Conservation (phyloP, 495 filamentous ascomycete species). For the Glonium stellatum region DNA sequence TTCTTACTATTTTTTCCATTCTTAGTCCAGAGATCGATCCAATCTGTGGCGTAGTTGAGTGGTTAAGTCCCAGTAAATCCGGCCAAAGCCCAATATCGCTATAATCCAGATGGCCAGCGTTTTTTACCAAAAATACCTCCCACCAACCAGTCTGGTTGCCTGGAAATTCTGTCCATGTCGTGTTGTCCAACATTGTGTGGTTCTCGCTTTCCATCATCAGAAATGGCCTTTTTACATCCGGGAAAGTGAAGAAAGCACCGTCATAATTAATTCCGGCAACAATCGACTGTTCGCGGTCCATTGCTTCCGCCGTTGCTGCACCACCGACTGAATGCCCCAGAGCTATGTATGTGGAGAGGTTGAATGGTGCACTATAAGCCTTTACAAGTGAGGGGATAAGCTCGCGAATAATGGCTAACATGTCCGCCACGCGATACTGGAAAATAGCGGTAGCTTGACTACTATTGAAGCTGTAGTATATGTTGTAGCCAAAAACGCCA, state of each 20-base stretch:
- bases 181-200: constrained; percentile 7
- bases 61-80: constrained; percentile 11
- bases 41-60: neutral
- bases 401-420: constrained; percentile 8
- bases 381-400: constrained; percentile 13
- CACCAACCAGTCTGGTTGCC: constrained; percentile 19
- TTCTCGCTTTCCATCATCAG: constrained; percentile 9
- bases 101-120: constrained; percentile 13
- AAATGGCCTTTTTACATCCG: constrained; percentile 17
- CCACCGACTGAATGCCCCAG: constrained; percentile 21
- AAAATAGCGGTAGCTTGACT: too few relatives aligned
- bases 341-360: constrained; percentile 7
- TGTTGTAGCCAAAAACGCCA: too few relatives aligned
- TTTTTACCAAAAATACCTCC: constrained; percentile 13
- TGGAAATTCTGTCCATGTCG: constrained; percentile 12
- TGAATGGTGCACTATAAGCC: constrained; percentile 7
- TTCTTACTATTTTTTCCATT: constrained; percentile 12
- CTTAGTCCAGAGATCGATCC: constrained; percentile 8
- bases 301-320: neutral
- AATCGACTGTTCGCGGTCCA: neutral
- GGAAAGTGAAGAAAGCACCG: constrained; percentile 10
- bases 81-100: constrained; percentile 15
- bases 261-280: constrained; percentile 15
- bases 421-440: too few relatives aligned
- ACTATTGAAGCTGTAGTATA: too few relatives aligned